Evolutionary conservation across 169 alveolate genomes (phyloP).

Genomic region (Blepharisma undulans): DNA sequence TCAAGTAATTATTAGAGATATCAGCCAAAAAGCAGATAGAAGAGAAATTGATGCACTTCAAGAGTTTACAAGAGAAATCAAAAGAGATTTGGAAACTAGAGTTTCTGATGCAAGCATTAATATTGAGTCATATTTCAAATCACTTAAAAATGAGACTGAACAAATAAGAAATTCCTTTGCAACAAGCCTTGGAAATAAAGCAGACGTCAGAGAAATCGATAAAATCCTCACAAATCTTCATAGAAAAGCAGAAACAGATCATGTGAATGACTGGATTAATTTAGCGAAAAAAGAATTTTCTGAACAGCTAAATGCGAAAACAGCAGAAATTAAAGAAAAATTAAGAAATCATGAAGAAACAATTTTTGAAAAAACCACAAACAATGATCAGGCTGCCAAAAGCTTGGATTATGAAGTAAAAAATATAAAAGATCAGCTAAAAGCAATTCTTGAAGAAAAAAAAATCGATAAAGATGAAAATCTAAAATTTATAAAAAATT

Average conservation of each 20-base stretch:
- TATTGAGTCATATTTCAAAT: not conserved
- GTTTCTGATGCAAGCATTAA: not conserved
- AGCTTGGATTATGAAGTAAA: not conserved
- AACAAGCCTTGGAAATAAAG: not conserved
- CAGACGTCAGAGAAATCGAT: slow-evolving; percentile 30
- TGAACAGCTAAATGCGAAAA: not conserved
- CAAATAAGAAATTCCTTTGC: not conserved
- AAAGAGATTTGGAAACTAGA: not conserved
- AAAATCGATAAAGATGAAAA: not conserved
- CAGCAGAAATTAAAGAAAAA: not conserved
- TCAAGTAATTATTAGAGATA: not conserved
- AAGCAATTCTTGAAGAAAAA: not conserved
- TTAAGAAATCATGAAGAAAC: not conserved
- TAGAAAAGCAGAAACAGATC: slow-evolving; percentile 17
- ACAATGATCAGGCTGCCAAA: not conserved
- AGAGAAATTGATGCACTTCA: slow-evolving; percentile 3
- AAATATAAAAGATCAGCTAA: not conserved
- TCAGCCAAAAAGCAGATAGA: slow-evolving; percentile 32
- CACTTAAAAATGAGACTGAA: not conserved
- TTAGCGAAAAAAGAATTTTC: not conserved
- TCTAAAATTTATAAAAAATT: not conserved
- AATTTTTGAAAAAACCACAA: not conserved
- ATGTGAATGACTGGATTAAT: not conserved
- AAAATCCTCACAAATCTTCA: not conserved
- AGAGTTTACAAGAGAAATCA: not conserved